Evolutionary conservation across 768 basidiomycete species (phyloP).

Genomic region (Guyanaporus albipodus): DNA sequence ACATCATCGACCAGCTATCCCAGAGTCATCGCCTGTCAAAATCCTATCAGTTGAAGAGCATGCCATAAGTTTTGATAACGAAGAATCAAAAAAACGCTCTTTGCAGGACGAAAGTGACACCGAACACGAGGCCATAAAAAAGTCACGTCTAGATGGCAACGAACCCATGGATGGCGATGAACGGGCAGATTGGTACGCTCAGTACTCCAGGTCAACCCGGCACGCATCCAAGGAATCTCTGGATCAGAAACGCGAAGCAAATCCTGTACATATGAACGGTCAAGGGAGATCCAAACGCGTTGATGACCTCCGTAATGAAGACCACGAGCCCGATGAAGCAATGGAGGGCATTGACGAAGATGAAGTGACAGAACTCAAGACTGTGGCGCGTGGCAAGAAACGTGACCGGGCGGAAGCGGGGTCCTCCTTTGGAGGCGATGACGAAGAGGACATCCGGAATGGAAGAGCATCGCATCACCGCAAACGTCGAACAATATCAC

Average conservation of each 20-base stretch:
- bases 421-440: conserved; percentile 64
- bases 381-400: conserved; percentile 55
- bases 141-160: conserved; percentile 49
- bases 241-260: conserved; percentile 40
- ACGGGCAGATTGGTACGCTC: conserved; percentile 41
- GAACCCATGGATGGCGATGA: conserved; percentile 47
- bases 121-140: conserved; percentile 44
- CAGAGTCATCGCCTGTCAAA: conserved; percentile 13
- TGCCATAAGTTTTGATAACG: conserved; percentile 17
- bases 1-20: conserved; percentile 8
- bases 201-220: conserved; percentile 18
- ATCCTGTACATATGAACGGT: conserved; percentile 34
- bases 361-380: conserved; percentile 36
- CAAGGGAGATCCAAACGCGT: conserved; percentile 40
- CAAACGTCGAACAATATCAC: conserved; percentile 54
- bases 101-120: conserved; percentile 43
- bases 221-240: conserved; percentile 52
- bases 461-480: conserved; percentile 44
- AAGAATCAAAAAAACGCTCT: conserved; percentile 40
- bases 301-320: conserved; percentile 48
- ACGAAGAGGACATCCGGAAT: conserved; percentile 37
- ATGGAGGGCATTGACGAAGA: conserved; percentile 42
- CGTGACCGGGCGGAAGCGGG: conserved; percentile 72
- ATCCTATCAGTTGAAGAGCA: conserved; percentile 25
- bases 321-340: conserved; percentile 35